Base-by-base conservation (phyloP, 2,329 filamentous ascomycete genomes). In the Trichoderma cornu-damae region DNA sequence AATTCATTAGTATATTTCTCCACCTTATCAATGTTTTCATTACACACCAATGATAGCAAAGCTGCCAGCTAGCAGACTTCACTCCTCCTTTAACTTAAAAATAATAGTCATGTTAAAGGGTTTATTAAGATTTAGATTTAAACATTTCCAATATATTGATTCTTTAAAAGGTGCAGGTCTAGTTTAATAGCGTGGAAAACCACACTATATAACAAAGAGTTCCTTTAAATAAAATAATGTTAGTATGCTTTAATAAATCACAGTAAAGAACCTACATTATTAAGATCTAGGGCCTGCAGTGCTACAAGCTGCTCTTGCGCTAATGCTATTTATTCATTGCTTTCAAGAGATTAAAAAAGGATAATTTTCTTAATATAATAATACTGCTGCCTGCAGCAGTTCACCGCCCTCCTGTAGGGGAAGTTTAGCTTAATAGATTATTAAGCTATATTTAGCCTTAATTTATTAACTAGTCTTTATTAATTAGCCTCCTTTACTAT, bases 271-370 rank as follows among this genome's bases (percentile, higher is more conserved):
- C 54, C 6, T 46, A 60, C 20, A 44, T 57, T 58, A 16, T 53
- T 2, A 12, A 14, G 32, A 34, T 60, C 48, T 8, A 60, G 18
- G 22, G 46, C 43, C 24, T 60, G 22, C 2, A 60, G 32, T 6
- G 22, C 32, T 11, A 44, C 6, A 24, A 60, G 44, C 20, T 50
- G 28, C 22, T 58, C 42, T 20, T 57, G 8, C 4, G 20, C 54
- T 38, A 26, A 60, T 16, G 26, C 11, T 12, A 59, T 57, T 35
- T 59, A n/a, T n/a, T 30, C 16, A n/a, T 59, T 59, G 7, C 34
- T 47, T 9, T 60, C 12, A 16, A 60, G 37, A 32, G 35, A 49
- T 54, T 12, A 60, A 30, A 60, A 60, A n/a, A 60, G 14, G 7
- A 49, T 34, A 14, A 60, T 43, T 22, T 58, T 58, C 16, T 54